Evolutionary conservation across 179 eudicot species (phyloP), one percentile per base, ranked within the genome.

Genomic region (Beta corolliflora): DNA sequence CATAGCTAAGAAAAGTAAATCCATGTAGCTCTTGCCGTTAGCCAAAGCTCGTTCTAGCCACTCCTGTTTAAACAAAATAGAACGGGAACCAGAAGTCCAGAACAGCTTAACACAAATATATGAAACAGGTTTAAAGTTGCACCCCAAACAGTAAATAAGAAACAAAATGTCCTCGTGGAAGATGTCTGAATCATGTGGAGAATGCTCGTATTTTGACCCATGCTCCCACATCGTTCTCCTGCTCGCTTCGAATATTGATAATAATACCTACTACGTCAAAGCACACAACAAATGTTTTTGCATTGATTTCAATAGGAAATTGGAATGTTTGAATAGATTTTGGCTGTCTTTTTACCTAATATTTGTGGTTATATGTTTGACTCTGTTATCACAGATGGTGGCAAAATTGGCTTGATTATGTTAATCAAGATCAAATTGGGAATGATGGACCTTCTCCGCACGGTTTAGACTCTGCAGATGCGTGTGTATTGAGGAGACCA

Each of bases 371-470:
- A 56, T 80, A 5, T 73, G 68, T 64, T 71, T 73, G 56, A 59
- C 25, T 82, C 78, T 71, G 59, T 53, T 73, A 73, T 61, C 53
- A 55, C 88, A 95, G 99, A 84, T 95, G 99, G 99, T 95, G 98
- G 98, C 94, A 91, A 81, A 84, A 85, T 66, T 95, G 99, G 99
- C 84, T 94, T 75, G 91, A 87, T 76, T 95, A 89, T 89, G 98
- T 92, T 52, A 88, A 89, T 73, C 97, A 90, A 80, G 90, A 83
- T 77, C 89, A 88, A 83, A 61, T 72, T 73, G 78, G 76, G 63
- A 89, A 75, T 82, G 94, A 91, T 69, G 91, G 84, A 59, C 77
- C 93, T n/a, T 82, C 89, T 81, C 84, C 81, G 68, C 88, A 88
- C 65, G 81, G 79, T 75, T 81, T 73, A 71, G 93, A 87, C 60